Conservation (phyloP, 192 early-diverging fungal species). For the Podila epicladia region DNA sequence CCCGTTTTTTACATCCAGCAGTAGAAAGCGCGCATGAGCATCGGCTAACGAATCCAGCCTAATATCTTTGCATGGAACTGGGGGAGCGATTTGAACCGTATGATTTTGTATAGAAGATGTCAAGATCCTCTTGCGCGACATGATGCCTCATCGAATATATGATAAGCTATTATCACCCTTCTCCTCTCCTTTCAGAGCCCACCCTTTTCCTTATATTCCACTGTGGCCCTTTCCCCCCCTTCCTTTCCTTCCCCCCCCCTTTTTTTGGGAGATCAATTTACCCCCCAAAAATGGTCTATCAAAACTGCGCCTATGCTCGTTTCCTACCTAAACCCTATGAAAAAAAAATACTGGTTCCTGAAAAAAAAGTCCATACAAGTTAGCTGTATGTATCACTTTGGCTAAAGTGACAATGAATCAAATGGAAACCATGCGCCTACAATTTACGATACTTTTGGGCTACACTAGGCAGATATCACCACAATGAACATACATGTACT, state of each 20-base stretch:
- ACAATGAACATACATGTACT: conserved; percentile 1
- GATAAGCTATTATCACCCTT: conserved; percentile 7
- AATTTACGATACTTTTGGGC: not conserved
- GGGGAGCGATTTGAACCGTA: conserved; percentile 8
- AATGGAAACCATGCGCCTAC: not conserved
- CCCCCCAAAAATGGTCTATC: not conserved
- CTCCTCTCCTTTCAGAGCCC: conserved; percentile 3
- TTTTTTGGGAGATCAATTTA: no score
- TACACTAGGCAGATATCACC: conserved; percentile 7
- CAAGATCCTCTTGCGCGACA: conserved; percentile 8
- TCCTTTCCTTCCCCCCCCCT: no score
- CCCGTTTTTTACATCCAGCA: conserved; percentile 5
- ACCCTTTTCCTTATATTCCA: conserved; percentile 5
- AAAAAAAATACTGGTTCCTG: conserved; percentile 11
- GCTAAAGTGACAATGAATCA: conserved; percentile 10
- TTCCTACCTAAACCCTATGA: not conserved
- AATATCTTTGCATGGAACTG: not conserved
- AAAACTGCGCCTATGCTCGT: not conserved
- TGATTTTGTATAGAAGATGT: conserved; percentile 5
- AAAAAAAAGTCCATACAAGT: conserved; percentile 2
- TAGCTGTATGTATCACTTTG: conserved; percentile 10
- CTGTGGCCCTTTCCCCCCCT: not conserved
- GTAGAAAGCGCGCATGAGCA: conserved; percentile 1
- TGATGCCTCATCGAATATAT: conserved; percentile 10
- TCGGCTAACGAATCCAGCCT: conserved; percentile 9